Conservation (phyloP, 768 basidiomycete species). For the Amanita fuliginea region DNA sequence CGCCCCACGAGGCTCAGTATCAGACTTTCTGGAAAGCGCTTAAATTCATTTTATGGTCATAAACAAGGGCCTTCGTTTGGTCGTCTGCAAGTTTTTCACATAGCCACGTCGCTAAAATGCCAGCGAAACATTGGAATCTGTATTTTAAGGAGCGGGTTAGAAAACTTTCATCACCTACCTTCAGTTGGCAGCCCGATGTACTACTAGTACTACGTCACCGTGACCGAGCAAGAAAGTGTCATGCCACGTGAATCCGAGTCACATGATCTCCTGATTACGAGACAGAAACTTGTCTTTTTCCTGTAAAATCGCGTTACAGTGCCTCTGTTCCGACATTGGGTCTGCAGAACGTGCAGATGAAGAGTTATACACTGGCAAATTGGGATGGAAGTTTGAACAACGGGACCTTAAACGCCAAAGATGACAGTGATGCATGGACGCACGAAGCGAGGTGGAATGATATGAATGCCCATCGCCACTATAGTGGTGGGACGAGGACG, state of each 20-base stretch:
- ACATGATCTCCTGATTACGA: constrained; percentile 3
- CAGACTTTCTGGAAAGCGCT: no score
- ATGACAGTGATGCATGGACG: neutral
- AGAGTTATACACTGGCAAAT: constrained; percentile 14
- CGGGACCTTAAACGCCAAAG: neutral
- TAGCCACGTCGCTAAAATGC: no score
- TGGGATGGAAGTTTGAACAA: constrained; percentile 12
- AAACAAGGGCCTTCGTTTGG: no score
- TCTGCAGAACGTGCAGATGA: constrained; percentile 4
- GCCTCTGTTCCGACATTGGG: neutral
- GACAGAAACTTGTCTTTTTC: neutral
- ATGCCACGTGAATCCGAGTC: neutral
- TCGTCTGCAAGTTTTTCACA: no score
- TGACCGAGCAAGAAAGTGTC: neutral
- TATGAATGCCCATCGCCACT: neutral
- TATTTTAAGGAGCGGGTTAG: no score
- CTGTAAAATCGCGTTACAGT: neutral
- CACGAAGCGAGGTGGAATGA: constrained; percentile 2
- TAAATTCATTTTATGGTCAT: no score
- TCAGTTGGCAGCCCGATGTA: no score
- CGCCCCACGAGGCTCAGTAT: no score
- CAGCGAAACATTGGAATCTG: no score
- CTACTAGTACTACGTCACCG: no score
- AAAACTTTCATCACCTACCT: no score
- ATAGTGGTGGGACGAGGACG: neutral